Conservation (phyloP, 164 flowering plant species). For the Houttuynia cordata region DNA sequence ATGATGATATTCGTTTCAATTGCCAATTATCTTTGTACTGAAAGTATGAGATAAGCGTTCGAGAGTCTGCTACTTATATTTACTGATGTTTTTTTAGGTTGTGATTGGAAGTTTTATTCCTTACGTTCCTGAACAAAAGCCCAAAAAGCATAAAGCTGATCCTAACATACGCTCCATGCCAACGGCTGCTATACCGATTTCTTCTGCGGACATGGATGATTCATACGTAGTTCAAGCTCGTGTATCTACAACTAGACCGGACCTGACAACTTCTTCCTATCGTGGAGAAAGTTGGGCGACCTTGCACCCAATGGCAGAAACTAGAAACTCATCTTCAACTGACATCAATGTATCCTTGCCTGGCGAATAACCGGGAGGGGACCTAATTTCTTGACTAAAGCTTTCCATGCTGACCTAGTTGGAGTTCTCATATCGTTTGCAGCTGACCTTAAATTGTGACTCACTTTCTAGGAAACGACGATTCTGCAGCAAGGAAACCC, state of each 20-base stretch:
- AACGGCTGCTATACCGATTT: slow-evolving; percentile 17
- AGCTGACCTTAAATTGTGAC: slow-evolving; percentile 9
- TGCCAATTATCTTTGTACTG: no score
- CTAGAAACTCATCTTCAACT: slow-evolving; percentile 43
- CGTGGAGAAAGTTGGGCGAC: slow-evolving; percentile 66
- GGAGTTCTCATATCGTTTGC: slow-evolving; percentile 3
- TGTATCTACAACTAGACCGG: slow-evolving; percentile 22
- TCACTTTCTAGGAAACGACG: neutral
- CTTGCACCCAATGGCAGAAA: slow-evolving; percentile 36
- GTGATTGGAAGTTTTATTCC: slow-evolving; percentile 92
- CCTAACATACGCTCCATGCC: slow-evolving; percentile 11
- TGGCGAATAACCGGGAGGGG: slow-evolving; percentile 16
- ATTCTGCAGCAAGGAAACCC: slow-evolving; percentile 4
- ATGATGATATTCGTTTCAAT: no score
- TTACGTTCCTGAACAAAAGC: slow-evolving; percentile 63
- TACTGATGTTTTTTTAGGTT: slow-evolving; percentile 29
- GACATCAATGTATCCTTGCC: slow-evolving; percentile 66
- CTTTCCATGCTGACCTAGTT: slow-evolving; percentile 28
- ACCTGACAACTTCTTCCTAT: slow-evolving; percentile 33
- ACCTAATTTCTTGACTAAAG: slow-evolving; percentile 4
- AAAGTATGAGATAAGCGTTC: neutral
- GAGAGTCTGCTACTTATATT: neutral
- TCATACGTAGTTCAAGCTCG: slow-evolving; percentile 18
- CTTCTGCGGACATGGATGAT: slow-evolving; percentile 43
- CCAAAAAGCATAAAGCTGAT: slow-evolving; percentile 59